Conservation (phyloP, 352 stramenopile genomes). For the Blastocystis sp. region DNA sequence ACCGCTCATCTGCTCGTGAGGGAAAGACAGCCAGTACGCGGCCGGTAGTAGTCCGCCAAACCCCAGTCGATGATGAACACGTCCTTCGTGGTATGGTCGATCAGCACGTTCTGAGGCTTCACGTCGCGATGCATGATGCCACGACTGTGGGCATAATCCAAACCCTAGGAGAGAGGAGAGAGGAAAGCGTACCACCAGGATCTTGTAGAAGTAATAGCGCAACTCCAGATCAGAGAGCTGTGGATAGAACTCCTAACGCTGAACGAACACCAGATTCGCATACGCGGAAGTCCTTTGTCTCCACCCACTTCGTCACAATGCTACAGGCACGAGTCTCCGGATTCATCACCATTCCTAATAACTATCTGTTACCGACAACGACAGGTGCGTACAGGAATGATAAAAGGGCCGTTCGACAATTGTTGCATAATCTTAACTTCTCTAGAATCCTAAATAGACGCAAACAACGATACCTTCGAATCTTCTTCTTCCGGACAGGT, state of each 20-base stretch:
- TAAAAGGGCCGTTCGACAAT: constrained; percentile 92
- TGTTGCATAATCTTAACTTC: constrained; percentile 99
- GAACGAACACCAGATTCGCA: neutral
- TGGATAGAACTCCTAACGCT: constrained; percentile 73
- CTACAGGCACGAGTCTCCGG: constrained; percentile 94
- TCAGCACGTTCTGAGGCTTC: constrained; percentile 99
- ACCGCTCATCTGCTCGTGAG: constrained; percentile 65
- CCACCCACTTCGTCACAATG: constrained; percentile 96
- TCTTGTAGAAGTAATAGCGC: constrained; percentile 97
- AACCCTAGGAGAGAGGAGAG: constrained; percentile 70
- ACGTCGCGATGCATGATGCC: constrained; percentile 99
- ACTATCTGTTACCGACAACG: constrained; percentile 68
- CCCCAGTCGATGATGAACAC: constrained; percentile 98
- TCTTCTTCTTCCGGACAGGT: constrained; percentile 99
- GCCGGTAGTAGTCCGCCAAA: constrained; percentile 98
- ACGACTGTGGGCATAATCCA: constrained; percentile 98
- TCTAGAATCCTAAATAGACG: constrained; percentile 15
- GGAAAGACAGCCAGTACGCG: constrained; percentile 61
- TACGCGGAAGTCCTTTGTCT: constrained; percentile 92
- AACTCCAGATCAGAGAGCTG: constrained; percentile 91
- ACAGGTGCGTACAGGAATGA: constrained; percentile 70
- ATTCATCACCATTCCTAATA: constrained; percentile 95
- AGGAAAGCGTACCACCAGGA: neutral
- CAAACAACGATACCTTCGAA: constrained; percentile 66
- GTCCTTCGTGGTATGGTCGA: constrained; percentile 94